A percentile compares a stretch with the other conserved stretches of the same genome.
Evolutionary conservation across 2,329 filamentous ascomycete genomes (phyloP).

Genomic region (Fusarium buxicola): DNA sequence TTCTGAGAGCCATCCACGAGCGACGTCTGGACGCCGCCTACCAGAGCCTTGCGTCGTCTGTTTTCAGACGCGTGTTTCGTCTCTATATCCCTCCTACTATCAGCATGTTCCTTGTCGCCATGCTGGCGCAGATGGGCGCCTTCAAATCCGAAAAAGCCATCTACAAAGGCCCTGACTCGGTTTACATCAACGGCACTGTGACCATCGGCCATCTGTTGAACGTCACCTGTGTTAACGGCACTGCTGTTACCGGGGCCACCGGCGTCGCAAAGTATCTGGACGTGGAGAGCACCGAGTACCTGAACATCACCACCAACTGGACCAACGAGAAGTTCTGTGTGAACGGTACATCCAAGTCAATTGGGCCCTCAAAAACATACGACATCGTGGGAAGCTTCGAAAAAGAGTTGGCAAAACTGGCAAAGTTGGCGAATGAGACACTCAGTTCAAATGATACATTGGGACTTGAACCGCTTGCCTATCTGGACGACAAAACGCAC

Average conservation of each 20-base stretch:
- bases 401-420: no score
- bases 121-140: conserved; percentile 53
- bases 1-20: conserved; percentile 52
- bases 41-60: conserved; percentile 52
- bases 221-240: conserved; percentile 46
- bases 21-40: conserved; percentile 52
- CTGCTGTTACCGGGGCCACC: conserved; percentile 42
- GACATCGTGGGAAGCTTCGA: conserved; percentile 11
- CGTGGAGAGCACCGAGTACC: conserved; percentile 43
- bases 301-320: conserved; percentile 48
- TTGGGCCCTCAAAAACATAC: conserved; percentile 23
- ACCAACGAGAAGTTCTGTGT: conserved; percentile 49
- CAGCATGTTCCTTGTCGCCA: conserved; percentile 55
- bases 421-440: neutral
- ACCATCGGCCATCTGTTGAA: conserved; percentile 37
- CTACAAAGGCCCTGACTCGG: conserved; percentile 53
- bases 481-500: conserved; percentile 5
- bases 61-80: conserved; percentile 54
- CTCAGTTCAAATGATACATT: neutral
- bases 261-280: conserved; percentile 48
- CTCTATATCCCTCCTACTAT: conserved; percentile 56
- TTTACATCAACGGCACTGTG: conserved; percentile 55
- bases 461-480: conserved; percentile 11
- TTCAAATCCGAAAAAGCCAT: conserved; percentile 52
- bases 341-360: conserved; percentile 29